Evolutionary conservation across 169 alveolate species (phyloP), one percentile per base, ranked within the genome.

Genomic region (Neospora caninum): DNA sequence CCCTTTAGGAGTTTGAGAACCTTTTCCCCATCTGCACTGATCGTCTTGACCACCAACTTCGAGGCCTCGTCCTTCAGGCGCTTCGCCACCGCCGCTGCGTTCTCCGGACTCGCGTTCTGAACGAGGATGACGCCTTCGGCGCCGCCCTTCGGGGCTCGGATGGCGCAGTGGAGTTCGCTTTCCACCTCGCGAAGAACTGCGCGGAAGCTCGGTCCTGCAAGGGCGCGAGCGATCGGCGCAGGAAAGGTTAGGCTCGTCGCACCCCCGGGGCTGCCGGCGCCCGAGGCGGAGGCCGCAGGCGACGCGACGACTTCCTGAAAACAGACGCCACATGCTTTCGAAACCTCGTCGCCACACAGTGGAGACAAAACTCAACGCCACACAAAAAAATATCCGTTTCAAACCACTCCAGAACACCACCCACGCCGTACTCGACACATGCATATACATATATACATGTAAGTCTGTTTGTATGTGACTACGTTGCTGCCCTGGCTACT

Each of bases 51-150:
- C 25, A 41, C 69, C 36, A 82, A 67, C 69, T 43, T 38, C 34
- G 36, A 64, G 29, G 89, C 89, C 2, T 25, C 89, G 13, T 82
- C 89, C 53, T 39, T 1, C 67, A 82, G 31, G 39, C 41, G 41
- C 89, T 82, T 82, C n/a, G 89, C 89, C 25, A 29, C 89, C 2
- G 89, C 89, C 4, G 89, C 89, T 20, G 64, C 67, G 64, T 27
- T 36, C 34, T 38, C 89, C 4, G 38, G 54, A 31, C 27, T 31
- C 38, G 89, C 53, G 22, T 27, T 9, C 31, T 10, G 64, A 16
- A 82, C 67, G 39, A 82, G 89, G 20, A 82, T 4, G 67, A 82
- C 69, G 38, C 89, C 89, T 20, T 82, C 89, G 7, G 89, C 7
- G 34, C 89, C 89, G 41, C 69, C 89, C 89, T 42, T 38, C 67